phyloP scores from a whole-genome alignment of 768 basidiomycete genomes.

The Mycena crocata region DNA sequence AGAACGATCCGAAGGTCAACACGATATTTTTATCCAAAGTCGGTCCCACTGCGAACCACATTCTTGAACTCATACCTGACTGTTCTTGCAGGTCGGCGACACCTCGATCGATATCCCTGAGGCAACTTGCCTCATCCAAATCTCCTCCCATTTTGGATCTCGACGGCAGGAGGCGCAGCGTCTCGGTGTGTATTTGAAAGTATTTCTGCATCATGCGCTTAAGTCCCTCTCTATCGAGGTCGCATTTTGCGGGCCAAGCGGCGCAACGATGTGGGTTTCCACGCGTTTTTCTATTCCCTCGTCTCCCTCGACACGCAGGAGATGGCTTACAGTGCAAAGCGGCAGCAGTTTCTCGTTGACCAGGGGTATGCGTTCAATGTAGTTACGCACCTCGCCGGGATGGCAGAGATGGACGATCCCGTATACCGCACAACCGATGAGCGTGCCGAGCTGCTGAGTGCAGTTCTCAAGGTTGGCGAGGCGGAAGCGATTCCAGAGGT shows the following conservation, averaged over 20 bases:
- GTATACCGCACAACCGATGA: constrained; percentile 93
- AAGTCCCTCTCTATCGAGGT: constrained; percentile 62
- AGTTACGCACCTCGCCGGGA: constrained; percentile 95
- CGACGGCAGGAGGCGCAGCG: constrained; percentile 98
- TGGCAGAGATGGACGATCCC: constrained; percentile 85
- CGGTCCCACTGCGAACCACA: constrained; percentile 32
- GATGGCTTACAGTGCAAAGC: constrained; percentile 99
- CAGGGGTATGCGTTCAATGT: constrained; percentile 99
- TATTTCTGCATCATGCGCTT: neutral
- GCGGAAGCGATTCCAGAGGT: too few relatives aligned
- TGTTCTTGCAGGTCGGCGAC: constrained; percentile 81
- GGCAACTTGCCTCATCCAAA: constrained; percentile 99
- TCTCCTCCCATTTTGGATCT: constrained; percentile 99
- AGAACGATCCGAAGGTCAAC: constrained; percentile 94
- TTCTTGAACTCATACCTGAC: neutral
- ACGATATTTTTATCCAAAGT: constrained; percentile 99
- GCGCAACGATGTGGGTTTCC: constrained; percentile 98
- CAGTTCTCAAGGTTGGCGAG: too few relatives aligned
- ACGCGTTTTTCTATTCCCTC: constrained; percentile 99
- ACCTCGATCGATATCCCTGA: constrained; percentile 99
- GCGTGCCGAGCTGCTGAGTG: constrained; percentile 98
- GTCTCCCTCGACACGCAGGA: constrained; percentile 99
- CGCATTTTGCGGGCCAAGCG: constrained; percentile 97
- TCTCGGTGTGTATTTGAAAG: constrained; percentile 65
- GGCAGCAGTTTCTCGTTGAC: constrained; percentile 98